A percentile compares a stretch with the other conserved stretches of the same genome.
Evolutionary conservation across 352 stramenopile genomes (phyloP).

Genomic region (Phytophthora vignae): DNA sequence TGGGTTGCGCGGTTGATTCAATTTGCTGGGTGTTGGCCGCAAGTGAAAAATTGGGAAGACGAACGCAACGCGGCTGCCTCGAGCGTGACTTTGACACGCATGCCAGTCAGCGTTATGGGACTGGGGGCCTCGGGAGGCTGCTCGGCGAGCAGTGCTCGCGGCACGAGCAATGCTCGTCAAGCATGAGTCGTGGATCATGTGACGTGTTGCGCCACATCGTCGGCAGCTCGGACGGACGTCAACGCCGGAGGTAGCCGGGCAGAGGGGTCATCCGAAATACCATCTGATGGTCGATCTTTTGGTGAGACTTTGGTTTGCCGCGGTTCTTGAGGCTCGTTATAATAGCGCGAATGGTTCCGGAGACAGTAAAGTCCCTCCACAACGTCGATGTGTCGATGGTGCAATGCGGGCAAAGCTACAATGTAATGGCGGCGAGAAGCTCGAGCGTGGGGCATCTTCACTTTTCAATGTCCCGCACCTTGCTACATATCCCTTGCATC

Average conservation of each 20-base stretch:
- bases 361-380: slow-evolving; percentile 11
- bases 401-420: background rate
- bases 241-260: slow-evolving; percentile 5
- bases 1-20: slow-evolving; percentile 8
- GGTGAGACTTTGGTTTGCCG: slow-evolving; percentile 7
- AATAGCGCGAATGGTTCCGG: slow-evolving; percentile 1
- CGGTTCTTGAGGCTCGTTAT: slow-evolving; percentile 10
- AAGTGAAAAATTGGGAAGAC: slow-evolving; percentile 26
- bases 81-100: slow-evolving; percentile 4
- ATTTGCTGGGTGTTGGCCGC: background rate
- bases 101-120: background rate
- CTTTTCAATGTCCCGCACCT: background rate
- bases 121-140: no score
- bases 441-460: background rate
- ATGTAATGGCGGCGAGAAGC: background rate
- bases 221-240: slow-evolving; percentile 3
- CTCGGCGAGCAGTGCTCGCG: no score
- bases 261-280: slow-evolving; percentile 8
- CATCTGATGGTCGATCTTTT: slow-evolving; percentile 26
- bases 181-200: background rate
- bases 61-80: slow-evolving; percentile 19
- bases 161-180: background rate
- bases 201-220: slow-evolving; percentile 5
- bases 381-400: background rate
- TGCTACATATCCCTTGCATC: background rate